Percentiles rank a stretch among this genome's conserved stretches.
phyloP scores from a whole-genome alignment of 2,329 filamentous ascomycete genomes.

The Hypoxylon sp. region DNA sequence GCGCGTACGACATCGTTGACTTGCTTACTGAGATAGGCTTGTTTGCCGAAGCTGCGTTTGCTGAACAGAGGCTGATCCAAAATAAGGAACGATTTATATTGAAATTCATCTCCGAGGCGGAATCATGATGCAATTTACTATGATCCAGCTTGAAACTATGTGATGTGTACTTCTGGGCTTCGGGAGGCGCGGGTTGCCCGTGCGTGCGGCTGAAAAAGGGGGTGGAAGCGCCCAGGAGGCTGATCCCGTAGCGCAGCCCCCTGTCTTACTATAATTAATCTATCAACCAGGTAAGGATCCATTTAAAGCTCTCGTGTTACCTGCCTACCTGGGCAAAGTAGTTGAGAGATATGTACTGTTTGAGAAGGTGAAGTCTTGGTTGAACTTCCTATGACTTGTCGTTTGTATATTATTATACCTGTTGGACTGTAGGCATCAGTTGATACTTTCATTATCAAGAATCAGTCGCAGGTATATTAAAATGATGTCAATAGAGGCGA shows the following conservation, averaged over 20 bases:
- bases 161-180: neutral
- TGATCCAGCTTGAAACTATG: neutral
- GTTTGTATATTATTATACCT: neutral
- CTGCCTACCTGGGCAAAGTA: neutral
- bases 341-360: neutral
- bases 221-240: neutral
- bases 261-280: conserved; percentile 7
- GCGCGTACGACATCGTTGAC: conserved; percentile 29
- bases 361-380: neutral
- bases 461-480: neutral
- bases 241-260: conserved; percentile 1
- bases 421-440: neutral
- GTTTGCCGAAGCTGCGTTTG: conserved; percentile 22
- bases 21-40: conserved; percentile 26
- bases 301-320: neutral
- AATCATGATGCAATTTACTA: neutral
- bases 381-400: neutral
- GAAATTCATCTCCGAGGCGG: conserved; percentile 1
- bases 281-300: neutral
- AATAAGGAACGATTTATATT: conserved; percentile 14
- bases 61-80: conserved; percentile 11
- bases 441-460: neutral
- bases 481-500: neutral
- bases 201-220: neutral
- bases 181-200: neutral